Evolutionary conservation across 2,329 filamentous ascomycete genomes (phyloP).

Genomic region (Eutypella sp.): DNA sequence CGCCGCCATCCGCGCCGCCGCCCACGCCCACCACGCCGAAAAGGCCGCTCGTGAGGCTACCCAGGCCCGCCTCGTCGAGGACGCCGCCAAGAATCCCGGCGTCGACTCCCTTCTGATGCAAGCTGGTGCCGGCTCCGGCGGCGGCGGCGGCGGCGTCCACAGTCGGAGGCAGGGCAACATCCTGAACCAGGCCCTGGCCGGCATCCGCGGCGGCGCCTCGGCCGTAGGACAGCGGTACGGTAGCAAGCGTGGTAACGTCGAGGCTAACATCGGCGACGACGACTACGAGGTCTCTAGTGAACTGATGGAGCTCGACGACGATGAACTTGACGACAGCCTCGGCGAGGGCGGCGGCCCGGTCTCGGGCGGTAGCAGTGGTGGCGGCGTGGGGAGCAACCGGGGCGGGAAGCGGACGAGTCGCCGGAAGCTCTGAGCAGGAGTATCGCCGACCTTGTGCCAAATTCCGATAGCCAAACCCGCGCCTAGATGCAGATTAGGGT

Average conservation of each 20-base stretch:
- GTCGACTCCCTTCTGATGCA: constrained; percentile 2
- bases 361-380: too few relatives aligned
- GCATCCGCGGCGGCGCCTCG: constrained; percentile 14
- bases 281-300: constrained; percentile 35
- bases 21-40: constrained; percentile 47
- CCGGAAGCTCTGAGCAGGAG: constrained; percentile 45
- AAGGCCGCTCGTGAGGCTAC: constrained; percentile 42
- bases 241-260: constrained; percentile 29
- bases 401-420: constrained; percentile 47
- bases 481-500: too few relatives aligned
- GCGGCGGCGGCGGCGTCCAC: constrained; percentile 15
- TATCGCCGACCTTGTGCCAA: too few relatives aligned
- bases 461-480: too few relatives aligned
- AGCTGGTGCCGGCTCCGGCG: constrained; percentile 13
- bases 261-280: constrained; percentile 27
- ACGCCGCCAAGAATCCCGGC: constrained; percentile 29
- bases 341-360: too few relatives aligned
- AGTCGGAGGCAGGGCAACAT: constrained; percentile 19
- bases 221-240: constrained; percentile 29
- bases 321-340: constrained; percentile 41
- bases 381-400: constrained; percentile 30
- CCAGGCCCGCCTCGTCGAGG: constrained; percentile 45
- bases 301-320: constrained; percentile 51
- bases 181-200: constrained; percentile 16
- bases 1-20: constrained; percentile 55